Base-by-base conservation (phyloP, 805 yeast species). In the Torulaspora gathmanii region DNA sequence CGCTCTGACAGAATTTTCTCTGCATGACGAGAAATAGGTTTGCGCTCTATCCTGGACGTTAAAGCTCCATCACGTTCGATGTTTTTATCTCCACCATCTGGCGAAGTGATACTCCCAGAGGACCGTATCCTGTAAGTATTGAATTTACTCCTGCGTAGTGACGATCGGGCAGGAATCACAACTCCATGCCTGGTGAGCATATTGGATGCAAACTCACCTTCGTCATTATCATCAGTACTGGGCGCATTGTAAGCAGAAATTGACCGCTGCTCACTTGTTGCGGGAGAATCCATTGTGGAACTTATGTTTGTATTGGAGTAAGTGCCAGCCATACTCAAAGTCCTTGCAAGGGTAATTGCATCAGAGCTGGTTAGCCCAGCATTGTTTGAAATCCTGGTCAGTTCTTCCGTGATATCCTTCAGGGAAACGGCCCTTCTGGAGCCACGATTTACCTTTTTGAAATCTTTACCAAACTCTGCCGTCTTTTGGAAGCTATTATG, bases 361-460 rank as follows among this genome's bases (percentile, higher is more conserved):
- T 87, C 95, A 31, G 82, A 77, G 3, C 88, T 81, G 42, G 80
- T 82, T 64, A 86, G 67, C 0, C 95, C 93, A 0, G 91, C 95
- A 64, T 80, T 70, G 52, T 81, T 83, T 0, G 91, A 80, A 37
- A 89, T 69, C 37, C 75, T 78, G 52, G 86, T 84, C 44, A 90
- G 70, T 63, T 90, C 96, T 49, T 70, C 78, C 2, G 95, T 83
- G 29, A 86, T 73, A 43, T 82, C 86, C 47, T 78, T 77, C 53
- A 86, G 69, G 0, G 91, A 82, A 3, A 89, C 86, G 3, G 51
- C 33, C n/a, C 39, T 42, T 7, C 50, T 25, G 13, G 50, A 40
- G 17, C 23, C 47, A 8, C 31, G 12, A 11, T n/a, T 23, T 19
- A 25, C 34, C 31, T 15, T 37, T 25, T 10, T 28, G 26, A 11